Conservation (phyloP, 164 flowering plant species). For the Liriodendron chinense region DNA sequence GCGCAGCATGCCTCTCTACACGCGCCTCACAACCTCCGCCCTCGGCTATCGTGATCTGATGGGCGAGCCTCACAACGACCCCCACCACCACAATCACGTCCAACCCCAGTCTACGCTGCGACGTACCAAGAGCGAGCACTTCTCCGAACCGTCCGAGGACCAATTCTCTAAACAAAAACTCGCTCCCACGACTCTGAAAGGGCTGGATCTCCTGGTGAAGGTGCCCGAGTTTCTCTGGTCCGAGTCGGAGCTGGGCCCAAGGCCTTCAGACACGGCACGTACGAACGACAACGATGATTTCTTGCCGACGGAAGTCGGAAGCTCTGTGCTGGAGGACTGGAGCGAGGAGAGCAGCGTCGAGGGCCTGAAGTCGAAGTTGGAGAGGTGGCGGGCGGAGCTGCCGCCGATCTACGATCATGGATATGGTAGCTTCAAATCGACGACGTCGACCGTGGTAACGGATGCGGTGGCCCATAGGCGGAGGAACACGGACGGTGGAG, state of each 20-base stretch:
- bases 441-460: constrained; percentile 9
- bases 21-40: constrained; percentile 49
- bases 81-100: constrained; percentile 5
- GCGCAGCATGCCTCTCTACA: constrained; percentile 84
- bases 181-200: background rate
- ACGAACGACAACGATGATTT: constrained; percentile 17
- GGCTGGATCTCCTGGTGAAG: background rate
- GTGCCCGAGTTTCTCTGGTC: no score
- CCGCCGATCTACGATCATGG: constrained; percentile 58
- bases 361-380: constrained; percentile 30
- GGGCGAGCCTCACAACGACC: constrained; percentile 27
- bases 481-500: constrained; percentile 24
- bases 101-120: constrained; percentile 23
- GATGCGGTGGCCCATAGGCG: constrained; percentile 23
- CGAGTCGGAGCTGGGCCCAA: constrained; percentile 19
- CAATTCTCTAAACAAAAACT: background rate
- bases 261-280: constrained; percentile 15
- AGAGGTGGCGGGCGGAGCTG: constrained; percentile 44
- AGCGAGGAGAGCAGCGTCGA: constrained; percentile 31
- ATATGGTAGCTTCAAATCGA: constrained; percentile 4
- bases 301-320: constrained; percentile 29
- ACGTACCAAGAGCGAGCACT: constrained; percentile 39
- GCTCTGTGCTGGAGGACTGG: constrained; percentile 49
- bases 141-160: constrained; percentile 7
- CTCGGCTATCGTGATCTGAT: constrained; percentile 61